Conservation (phyloP, 345 rosid genomes). For the Rhodomyrtus tomentosa region DNA sequence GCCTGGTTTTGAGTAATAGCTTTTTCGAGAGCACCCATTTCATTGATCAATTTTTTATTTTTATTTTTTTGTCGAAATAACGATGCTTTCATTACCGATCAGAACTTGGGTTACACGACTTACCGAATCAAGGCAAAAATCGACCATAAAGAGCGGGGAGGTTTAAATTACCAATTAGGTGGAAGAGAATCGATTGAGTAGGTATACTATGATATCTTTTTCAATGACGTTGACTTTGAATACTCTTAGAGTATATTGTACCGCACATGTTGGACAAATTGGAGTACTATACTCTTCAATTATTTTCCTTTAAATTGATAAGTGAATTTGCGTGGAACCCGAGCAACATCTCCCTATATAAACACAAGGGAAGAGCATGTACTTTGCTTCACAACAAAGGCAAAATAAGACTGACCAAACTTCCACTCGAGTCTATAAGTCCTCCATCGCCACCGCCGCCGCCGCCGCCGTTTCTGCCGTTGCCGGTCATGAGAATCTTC, state of each 20-base stretch:
- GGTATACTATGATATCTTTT: neutral
- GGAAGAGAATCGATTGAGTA: no score
- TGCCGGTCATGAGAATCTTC: neutral
- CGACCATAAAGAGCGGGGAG: no score
- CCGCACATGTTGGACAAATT: neutral
- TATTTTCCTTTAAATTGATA: neutral
- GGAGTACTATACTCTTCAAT: neutral
- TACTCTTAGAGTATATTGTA: neutral
- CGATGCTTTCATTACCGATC: no score
- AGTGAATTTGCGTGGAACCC: neutral
- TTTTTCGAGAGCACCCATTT: neutral
- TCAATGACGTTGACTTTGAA: neutral
- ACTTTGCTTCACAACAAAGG: neutral
- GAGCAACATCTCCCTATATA: neutral
- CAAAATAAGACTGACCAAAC: neutral
- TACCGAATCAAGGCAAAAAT: no score
- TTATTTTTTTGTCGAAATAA: no score
- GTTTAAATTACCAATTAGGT: no score
- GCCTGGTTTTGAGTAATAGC: neutral
- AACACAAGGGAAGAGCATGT: neutral
- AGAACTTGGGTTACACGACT: no score
- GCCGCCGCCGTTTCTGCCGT: neutral
- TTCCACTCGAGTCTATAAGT: rapidly evolving
- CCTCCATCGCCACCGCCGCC: neutral
- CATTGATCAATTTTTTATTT: no score